Evolutionary conservation across 805 yeast genomes (phyloP).

Genomic region (Candida nanaspora): DNA sequence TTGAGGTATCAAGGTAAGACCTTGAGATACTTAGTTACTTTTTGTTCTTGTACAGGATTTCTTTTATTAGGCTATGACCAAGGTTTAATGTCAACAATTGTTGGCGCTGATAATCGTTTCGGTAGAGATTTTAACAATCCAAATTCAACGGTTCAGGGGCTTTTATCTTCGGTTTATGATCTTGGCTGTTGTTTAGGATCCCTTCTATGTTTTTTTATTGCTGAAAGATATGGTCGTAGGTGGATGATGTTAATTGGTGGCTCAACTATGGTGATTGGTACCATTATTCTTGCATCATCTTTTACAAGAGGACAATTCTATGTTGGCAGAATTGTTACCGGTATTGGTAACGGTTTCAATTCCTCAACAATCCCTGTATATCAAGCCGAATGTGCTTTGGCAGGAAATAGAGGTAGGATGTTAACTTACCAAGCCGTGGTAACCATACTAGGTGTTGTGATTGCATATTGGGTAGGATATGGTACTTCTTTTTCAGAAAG

Average conservation of each 20-base stretch:
- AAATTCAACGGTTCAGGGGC: slow-evolving; percentile 61
- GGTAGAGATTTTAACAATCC: slow-evolving; percentile 36
- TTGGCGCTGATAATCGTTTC: slow-evolving; percentile 56
- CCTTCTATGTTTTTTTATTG: slow-evolving; percentile 48
- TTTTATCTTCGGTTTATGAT: slow-evolving; percentile 61
- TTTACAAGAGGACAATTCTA: slow-evolving; percentile 63
- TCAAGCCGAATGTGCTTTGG: slow-evolving; percentile 69
- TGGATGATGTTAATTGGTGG: slow-evolving; percentile 52
- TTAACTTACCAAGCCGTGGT: slow-evolving; percentile 68
- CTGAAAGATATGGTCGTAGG: slow-evolving; percentile 63
- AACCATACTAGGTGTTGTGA: slow-evolving; percentile 64
- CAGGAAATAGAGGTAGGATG: slow-evolving; percentile 59
- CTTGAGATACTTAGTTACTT: slow-evolving; percentile 42
- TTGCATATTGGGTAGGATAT: slow-evolving; percentile 74
- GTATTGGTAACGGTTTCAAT: slow-evolving; percentile 70
- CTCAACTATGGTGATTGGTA: slow-evolving; percentile 50
- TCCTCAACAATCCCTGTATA: slow-evolving; percentile 77
- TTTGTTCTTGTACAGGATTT: slow-evolving; percentile 58
- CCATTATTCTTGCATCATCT: slow-evolving; percentile 48
- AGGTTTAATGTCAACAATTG: slow-evolving; percentile 65
- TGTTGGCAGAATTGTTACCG: slow-evolving; percentile 64
- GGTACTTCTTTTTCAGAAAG: slow-evolving; percentile 52
- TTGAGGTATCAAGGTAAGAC: slow-evolving; percentile 37
- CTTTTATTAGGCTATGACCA: slow-evolving; percentile 73
- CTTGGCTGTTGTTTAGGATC: slow-evolving; percentile 76